These are phyloP conservation scores for Leonotis leonurus DNA, from an alignment of 257 asterid species.

Conservation along the genomic window DNA sequence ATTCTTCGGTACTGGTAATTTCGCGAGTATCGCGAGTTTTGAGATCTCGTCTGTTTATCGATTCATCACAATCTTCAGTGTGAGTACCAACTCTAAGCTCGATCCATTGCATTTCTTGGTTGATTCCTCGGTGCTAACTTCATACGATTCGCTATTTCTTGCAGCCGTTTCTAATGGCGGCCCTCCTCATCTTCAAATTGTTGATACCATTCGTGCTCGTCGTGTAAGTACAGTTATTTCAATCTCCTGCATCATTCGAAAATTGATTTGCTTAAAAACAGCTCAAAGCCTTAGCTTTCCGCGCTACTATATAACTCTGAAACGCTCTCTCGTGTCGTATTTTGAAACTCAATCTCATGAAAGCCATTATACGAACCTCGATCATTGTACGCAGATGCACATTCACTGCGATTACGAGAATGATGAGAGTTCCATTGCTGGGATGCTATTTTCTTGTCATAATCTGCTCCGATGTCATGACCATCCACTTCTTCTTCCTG, in stretches of 20 bases:
- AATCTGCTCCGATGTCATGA: constrained; percentile 91
- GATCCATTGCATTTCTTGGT: neutral
- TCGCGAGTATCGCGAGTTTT: constrained; percentile 94
- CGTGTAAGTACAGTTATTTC: constrained; percentile 49
- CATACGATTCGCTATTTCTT: constrained; percentile 17
- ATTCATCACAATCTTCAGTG: constrained; percentile 91
- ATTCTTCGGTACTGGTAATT: constrained; percentile 97
- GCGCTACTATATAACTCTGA: too few relatives aligned
- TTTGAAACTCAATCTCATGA: neutral
- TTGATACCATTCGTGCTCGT: constrained; percentile 80
- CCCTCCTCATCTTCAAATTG: constrained; percentile 81
- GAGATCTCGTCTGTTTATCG: constrained; percentile 96
- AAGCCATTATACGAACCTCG: neutral
- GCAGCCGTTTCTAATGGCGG: constrained; percentile 99
- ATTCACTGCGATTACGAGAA: constrained; percentile 74
- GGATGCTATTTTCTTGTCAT: constrained; percentile 95
- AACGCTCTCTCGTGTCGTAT: neutral
- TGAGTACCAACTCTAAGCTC: constrained; percentile 34
- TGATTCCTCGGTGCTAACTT: constrained; percentile 7
- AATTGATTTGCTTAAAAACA: neutral
- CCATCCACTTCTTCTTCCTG: constrained; percentile 96
- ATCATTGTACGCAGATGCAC: constrained; percentile 56
- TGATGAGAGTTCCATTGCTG: constrained; percentile 60
- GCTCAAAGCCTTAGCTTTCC: neutral
- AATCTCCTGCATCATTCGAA: neutral